phyloP scores from a whole-genome alignment of 2,329 filamentous ascomycete genomes.

The Cyanodermella asteris region DNA sequence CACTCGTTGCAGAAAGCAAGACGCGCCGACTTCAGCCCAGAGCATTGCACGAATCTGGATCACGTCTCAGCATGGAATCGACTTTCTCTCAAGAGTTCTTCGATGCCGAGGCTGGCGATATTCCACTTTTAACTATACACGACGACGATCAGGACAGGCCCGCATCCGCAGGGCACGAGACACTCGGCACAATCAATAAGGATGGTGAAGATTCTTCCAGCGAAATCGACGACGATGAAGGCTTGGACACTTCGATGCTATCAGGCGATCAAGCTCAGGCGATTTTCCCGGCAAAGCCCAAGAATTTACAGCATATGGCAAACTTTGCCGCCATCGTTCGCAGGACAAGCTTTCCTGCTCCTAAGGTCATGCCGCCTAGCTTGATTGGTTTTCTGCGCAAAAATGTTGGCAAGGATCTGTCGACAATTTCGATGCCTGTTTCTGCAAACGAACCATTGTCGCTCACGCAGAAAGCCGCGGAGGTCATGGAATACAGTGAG shows the following conservation, averaged over 20 bases:
- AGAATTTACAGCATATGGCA: conserved; percentile 56
- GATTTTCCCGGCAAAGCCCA: conserved; percentile 55
- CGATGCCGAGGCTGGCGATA: conserved; percentile 54
- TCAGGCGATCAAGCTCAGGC: conserved; percentile 19
- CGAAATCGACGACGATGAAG: conserved; percentile 27
- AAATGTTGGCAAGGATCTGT: conserved; percentile 94
- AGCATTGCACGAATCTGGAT: conserved; percentile 27
- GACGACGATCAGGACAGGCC: too few relatives aligned
- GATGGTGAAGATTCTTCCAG: conserved; percentile 43
- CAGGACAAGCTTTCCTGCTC: conserved; percentile 46
- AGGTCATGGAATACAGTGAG: conserved; percentile 76
- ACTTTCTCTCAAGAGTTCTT: conserved; percentile 78
- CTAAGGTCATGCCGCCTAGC: conserved; percentile 65
- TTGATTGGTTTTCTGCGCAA: conserved; percentile 87
- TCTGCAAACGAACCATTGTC: conserved; percentile 88
- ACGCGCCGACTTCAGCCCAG: conserved; percentile 43
- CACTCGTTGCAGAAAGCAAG: conserved; percentile 57
- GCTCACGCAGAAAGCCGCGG: conserved; percentile 66
- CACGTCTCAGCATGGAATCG: conserved; percentile 57
- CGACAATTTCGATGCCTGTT: conserved; percentile 92
- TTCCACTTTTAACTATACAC: too few relatives aligned
- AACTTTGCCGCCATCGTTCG: too few relatives aligned
- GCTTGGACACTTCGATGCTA: conserved; percentile 16
- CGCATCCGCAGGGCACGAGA: too few relatives aligned
- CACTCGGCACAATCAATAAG: conserved; percentile 20